Evolutionary conservation across 2,329 filamentous ascomycete species (phyloP).

Genomic region (Graphilbum fragrans): DNA sequence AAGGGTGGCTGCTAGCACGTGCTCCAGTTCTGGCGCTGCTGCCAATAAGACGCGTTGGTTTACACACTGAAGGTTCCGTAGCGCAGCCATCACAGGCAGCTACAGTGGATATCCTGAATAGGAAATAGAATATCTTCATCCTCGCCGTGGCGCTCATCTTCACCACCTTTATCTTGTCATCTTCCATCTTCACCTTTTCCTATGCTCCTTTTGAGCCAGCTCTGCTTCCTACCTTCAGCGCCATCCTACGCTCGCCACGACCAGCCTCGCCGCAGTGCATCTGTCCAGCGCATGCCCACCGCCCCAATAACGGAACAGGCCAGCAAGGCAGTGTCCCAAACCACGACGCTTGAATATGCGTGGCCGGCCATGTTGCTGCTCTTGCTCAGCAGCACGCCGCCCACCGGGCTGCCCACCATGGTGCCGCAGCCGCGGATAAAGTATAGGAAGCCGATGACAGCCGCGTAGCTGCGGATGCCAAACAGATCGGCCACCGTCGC

Average conservation of each 20-base stretch:
- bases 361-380: conserved; percentile 9
- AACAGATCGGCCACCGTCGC: conserved; percentile 35
- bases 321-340: conserved; percentile 28
- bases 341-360: conserved; percentile 23
- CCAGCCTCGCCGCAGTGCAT: conserved; percentile 10
- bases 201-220: not conserved
- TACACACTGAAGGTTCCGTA: not conserved
- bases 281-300: conserved; percentile 26
- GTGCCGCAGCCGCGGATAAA: conserved; percentile 29
- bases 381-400: conserved; percentile 23
- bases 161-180: too few relatives aligned
- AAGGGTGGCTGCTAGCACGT: not conserved
- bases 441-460: conserved; percentile 33
- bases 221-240: too few relatives aligned
- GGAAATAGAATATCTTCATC: too few relatives aligned
- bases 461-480: conserved; percentile 31
- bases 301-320: conserved; percentile 24
- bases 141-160: too few relatives aligned
- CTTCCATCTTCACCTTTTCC: too few relatives aligned
- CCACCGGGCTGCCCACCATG: conserved; percentile 31
- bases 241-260: conserved; percentile 7
- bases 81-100: too few relatives aligned
- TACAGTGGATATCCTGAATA: too few relatives aligned
- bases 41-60: conserved; percentile 7
- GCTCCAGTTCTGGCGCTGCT: not conserved